phyloP scores from a whole-genome alignment of 495 filamentous ascomycete species.

The Neurospora sp. region DNA sequence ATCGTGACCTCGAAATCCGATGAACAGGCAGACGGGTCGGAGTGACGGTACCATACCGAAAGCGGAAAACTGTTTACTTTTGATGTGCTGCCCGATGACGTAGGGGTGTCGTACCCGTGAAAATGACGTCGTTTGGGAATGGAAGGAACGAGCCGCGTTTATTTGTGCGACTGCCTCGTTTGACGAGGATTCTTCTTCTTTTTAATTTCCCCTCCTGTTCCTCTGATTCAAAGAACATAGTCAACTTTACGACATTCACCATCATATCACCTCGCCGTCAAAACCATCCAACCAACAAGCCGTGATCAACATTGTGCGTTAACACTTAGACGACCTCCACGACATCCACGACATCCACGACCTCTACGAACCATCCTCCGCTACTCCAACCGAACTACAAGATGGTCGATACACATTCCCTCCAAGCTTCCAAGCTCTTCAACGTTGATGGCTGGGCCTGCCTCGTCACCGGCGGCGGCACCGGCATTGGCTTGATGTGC shows the following conservation, averaged over 20 bases:
- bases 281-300: too few relatives aligned
- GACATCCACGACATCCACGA: too few relatives aligned
- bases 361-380: too few relatives aligned
- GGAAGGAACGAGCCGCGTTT: too few relatives aligned
- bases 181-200: neutral
- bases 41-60: neutral
- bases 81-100: neutral
- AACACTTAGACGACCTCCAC: too few relatives aligned
- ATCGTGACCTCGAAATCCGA: neutral
- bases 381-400: neutral
- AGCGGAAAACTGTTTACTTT: neutral
- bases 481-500: constrained; percentile 53
- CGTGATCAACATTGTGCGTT: too few relatives aligned
- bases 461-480: constrained; percentile 50
- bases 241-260: neutral
- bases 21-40: neutral
- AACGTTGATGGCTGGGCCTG: constrained; percentile 45
- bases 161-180: neutral
- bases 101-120: neutral
- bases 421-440: constrained; percentile 36
- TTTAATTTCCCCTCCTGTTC: neutral
- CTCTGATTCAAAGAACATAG: neutral
- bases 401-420: constrained; percentile 23
- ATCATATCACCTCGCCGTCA: neutral
- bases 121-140: neutral